A percentile compares a stretch with the other conserved stretches of the same genome.
Conservation (phyloP, 495 filamentous ascomycete genomes). For the Darksidea phi region DNA sequence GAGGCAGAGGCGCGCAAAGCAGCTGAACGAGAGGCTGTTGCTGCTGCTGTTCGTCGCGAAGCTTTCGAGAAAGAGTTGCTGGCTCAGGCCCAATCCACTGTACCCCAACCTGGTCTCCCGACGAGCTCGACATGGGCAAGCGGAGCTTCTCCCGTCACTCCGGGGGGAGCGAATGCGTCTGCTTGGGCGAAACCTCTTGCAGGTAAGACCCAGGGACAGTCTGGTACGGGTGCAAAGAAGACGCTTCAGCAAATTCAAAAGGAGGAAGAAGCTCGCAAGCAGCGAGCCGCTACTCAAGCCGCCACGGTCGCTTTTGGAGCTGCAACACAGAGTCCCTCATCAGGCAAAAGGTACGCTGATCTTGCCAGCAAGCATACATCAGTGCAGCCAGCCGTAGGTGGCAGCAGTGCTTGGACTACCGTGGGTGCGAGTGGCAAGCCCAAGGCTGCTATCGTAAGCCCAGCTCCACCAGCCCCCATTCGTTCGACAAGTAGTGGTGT, state of each 20-base stretch:
- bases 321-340: slow-evolving; percentile 46
- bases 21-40: slow-evolving; percentile 83
- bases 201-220: slow-evolving; percentile 55
- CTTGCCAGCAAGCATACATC: slow-evolving; percentile 74
- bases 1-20: slow-evolving; percentile 91
- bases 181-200: slow-evolving; percentile 66
- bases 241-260: slow-evolving; percentile 94
- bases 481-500: slow-evolving; percentile 46
- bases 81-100: slow-evolving; percentile 60
- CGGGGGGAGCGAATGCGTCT: slow-evolving; percentile 51
- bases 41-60: slow-evolving; percentile 74
- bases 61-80: slow-evolving; percentile 77
- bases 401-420: slow-evolving; percentile 83
- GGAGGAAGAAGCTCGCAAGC: slow-evolving; percentile 90
- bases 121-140: slow-evolving; percentile 89
- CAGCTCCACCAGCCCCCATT: slow-evolving; percentile 52
- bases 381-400: slow-evolving; percentile 42
- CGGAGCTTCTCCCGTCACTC: slow-evolving; percentile 61
- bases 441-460: slow-evolving; percentile 62
- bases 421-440: slow-evolving; percentile 93
- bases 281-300: slow-evolving; percentile 56
- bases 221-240: slow-evolving; percentile 65
- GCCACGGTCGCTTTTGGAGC: slow-evolving; percentile 51
- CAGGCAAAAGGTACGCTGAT: slow-evolving; percentile 91
- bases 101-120: slow-evolving; percentile 73